Conservation (phyloP, 73 alveolate species). For the Tetrahymena elliotti region DNA sequence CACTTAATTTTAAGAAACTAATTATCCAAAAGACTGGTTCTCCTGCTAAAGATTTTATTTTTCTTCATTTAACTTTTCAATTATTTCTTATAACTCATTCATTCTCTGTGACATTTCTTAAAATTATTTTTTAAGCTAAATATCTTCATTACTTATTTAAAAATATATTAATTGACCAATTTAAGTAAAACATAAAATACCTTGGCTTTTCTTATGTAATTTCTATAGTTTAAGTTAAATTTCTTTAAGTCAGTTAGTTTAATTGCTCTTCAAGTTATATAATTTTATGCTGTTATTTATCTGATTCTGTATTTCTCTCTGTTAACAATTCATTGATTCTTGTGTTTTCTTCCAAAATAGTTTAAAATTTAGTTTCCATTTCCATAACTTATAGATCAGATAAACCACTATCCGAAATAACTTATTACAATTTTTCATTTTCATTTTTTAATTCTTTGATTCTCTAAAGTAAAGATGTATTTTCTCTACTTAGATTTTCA, state of each 20-base stretch:
- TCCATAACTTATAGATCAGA: neutral
- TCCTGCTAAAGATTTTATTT: neutral
- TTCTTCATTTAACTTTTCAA: neutral
- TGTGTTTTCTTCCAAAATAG: neutral
- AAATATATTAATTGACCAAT: neutral
- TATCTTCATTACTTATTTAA: neutral
- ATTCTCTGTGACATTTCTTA: neutral
- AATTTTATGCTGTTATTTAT: neutral
- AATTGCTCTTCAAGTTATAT: neutral
- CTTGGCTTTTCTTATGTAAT: neutral
- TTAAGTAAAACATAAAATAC: neutral
- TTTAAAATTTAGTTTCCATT: neutral
- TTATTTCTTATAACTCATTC: neutral
- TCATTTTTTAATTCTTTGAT: neutral
- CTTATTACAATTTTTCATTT: neutral
- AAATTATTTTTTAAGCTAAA: neutral
- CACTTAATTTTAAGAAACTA: neutral
- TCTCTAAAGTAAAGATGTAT: neutral
- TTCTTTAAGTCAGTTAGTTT: neutral
- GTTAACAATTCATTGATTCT: neutral
- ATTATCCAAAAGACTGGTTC: neutral
- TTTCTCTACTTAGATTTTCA: neutral
- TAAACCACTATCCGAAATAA: neutral
- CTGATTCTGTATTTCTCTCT: neutral
- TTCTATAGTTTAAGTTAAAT: neutral